Percentiles rank a stretch among this genome's conserved stretches.
Conservation (phyloP, 1,284 basidiomycete species). For the Schizophyllum commune region DNA sequence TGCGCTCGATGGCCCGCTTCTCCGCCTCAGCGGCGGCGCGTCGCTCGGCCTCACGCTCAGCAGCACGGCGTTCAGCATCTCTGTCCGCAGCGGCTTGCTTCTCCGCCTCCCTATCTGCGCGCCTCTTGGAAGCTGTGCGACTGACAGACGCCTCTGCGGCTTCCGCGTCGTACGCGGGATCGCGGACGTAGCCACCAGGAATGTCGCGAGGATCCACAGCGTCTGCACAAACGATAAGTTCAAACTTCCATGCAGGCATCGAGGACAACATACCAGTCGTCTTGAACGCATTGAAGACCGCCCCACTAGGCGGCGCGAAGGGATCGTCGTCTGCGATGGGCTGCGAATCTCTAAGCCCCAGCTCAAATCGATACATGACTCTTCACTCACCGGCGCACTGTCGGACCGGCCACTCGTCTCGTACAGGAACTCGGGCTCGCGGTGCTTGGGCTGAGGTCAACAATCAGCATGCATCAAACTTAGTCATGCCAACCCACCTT, state of each 20-base stretch:
- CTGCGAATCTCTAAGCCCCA: neutral
- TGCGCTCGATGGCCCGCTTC: neutral
- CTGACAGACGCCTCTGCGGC: neutral
- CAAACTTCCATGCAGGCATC: too few relatives aligned
- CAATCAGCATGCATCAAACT: neutral
- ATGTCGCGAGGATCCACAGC: neutral
- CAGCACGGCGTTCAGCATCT: conserved; percentile 5
- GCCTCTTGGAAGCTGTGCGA: neutral
- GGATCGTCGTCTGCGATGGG: conserved; percentile 11
- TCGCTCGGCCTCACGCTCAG: conserved; percentile 1
- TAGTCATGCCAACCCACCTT: neutral
- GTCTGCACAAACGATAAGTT: too few relatives aligned
- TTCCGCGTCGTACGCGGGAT: neutral
- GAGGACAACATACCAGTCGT: too few relatives aligned
- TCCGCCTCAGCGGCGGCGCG: neutral
- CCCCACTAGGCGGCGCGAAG: conserved; percentile 7
- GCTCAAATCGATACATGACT: neutral
- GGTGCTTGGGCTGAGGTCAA: neutral
- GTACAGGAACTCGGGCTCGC: conserved; percentile 10
- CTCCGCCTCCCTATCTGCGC: neutral
- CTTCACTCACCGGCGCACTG: neutral
- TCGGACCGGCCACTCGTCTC: neutral
- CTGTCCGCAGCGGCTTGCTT: neutral
- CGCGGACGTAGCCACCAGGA: neutral
- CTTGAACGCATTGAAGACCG: neutral